Base-by-base conservation (phyloP, 441 rosid genomes). In the Lepidium campestre region DNA sequence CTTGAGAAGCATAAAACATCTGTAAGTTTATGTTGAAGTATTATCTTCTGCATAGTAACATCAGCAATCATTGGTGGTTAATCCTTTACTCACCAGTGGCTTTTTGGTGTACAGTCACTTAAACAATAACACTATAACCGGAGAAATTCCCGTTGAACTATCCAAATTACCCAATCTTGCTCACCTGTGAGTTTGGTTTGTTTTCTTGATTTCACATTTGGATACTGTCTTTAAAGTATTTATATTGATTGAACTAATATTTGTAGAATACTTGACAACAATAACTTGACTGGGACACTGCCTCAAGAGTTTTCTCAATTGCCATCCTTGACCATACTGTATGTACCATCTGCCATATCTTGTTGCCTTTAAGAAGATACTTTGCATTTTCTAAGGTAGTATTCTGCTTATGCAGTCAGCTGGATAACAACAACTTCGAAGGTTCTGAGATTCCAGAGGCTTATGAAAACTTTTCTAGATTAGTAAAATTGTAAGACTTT, bases 341-440 rank as follows among this genome's bases (percentile, higher is more conserved):
- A 87, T 41, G 83, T 67, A 57, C 48, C 53, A 18, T 53, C 10
- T 62, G 25, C 36, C 46, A 5, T 36, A 10, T 35, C 6, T 34
- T 20, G 2, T 57, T 40, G 34, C n/a, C 45, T 25, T 25, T 25
- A 25, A 48, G 41, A 32, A 25, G 11, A n/a, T 32, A 53, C 57
- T 15, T 54, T 46, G 10, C 47, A 17, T 7, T 42, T 17, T 48
- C 22, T n/a, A 49, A 63, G n/a, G 50, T 39, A 36, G 57, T 67
- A 35, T 57, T 72, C 22, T 13, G 1, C 56, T 10, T 75, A 22
- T 70, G 81, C 86, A 93, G 94, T 75, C 98, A 93, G 73, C 86
- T 93, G 65, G 96, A 93, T 78, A 90, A 90, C 79, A 93, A 93
- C 81, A 80, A 93, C 79, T 90, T 93, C 39, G 10, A 23, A 6